Base-by-base conservation (phyloP, 2,329 filamentous ascomycete genomes). In the Neofusicoccum umdonicola region DNA sequence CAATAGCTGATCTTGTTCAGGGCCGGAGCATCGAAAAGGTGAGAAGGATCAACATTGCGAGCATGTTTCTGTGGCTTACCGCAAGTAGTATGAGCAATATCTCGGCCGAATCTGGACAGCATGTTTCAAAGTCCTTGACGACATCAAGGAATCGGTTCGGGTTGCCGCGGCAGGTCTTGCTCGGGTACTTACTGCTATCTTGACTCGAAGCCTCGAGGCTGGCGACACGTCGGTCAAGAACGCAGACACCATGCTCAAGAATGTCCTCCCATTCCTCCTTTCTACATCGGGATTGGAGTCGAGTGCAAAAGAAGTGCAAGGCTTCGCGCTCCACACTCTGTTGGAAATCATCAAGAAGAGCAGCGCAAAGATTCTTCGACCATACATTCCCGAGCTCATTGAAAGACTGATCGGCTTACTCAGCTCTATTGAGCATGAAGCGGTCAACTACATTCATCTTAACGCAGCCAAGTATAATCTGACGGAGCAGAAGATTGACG, bases 91-190 rank as follows among this genome's bases (percentile, higher is more conserved):
- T 71, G 91, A 94, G 70, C 87, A 87, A 65, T 93, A 95, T 72
- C 90, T 98, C 58, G 85, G 89, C 62, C 86, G 92, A 19, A 92
- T 98, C 56, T 97, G 95, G 90, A 86, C 85, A 11, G 87, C 90
- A 34, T 90, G 92, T 0, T 90, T 98, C 76, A 96, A 92, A 72
- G 93, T 99, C 0, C 82, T 98, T 5, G 95, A 99, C 75, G 95
- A 99, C 75, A 96, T 98, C 76, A 99, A 99, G 75, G 90, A 90
- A 7, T 93, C 90, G 1, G 95, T 99, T 4, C 86, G 95, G 60
- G 83, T 85, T 41, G 90, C 93, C 1, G 95, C 95, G 1, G 84
- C 93, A 51, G 88, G 88, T 66, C 84, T 99, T 4, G 96, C 93
- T 71, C 89, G 93, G 74, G 87, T 88, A 0, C 83, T 99, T 41